Base-by-base conservation (phyloP, 306 rosid species). In the Casuarina equisetifolia region DNA sequence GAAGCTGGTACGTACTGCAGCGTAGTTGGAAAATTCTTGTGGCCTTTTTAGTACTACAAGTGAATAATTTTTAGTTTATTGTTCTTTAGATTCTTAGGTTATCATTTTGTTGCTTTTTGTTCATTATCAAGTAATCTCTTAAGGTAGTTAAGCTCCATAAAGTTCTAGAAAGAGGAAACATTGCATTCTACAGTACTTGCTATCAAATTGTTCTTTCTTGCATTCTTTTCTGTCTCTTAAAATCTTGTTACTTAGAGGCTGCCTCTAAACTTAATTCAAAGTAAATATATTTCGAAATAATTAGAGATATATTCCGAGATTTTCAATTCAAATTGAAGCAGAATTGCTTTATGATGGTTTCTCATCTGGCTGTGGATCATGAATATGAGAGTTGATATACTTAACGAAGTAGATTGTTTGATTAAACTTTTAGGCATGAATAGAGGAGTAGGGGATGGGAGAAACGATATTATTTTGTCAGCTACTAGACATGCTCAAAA, bases 1-100 rank as follows among this genome's bases (percentile, higher is more conserved):
- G 83, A 93, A 87, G 81, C 90, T 94, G 97, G 98, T 94, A 90
- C 82, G 74, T 75, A 70, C 84, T 82, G 66, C 72, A 76, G 39
- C 82, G 36, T 78, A 76, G 55, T 73, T 78, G 16, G 36, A 73
- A 74, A 70, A 19, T 69, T 67, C 57, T 73, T 38, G 57, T 78
- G 74, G 58, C 40, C 25, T 72, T 54, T 35, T 48, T 70, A 45
- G 36, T 52, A 38, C 32, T 32, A n/a, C 20, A 72, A 35, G 72
- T 74, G 79, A 53, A 70, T 50, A 54, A 50, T 58, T 66, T 61
- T 79, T 63, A 57, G 35, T 74, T 17, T 38, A 68, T 32, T 42
- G 42, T 51, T 72, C 44, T 57, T 51, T 32, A 15, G 71, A 17
- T 40, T 78, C 52, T 48, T 73, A 63, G 57, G 52, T 49, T 16